Evolutionary conservation across 2,329 filamentous ascomycete species (phyloP).

Genomic region (Dissoconium aciculare): DNA sequence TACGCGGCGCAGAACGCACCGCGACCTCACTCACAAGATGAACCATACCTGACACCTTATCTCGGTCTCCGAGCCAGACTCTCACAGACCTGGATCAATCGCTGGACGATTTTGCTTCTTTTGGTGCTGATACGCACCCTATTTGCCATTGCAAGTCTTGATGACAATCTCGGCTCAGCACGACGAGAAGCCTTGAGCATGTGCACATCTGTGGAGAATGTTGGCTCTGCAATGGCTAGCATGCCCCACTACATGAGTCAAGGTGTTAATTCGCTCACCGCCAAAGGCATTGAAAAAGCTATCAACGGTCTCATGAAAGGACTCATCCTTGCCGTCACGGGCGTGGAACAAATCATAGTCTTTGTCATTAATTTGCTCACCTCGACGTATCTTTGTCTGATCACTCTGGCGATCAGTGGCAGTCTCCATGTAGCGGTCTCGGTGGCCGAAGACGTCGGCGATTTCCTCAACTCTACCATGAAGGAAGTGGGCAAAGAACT

Average conservation of each 20-base stretch:
- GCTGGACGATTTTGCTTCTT: conserved; percentile 82
- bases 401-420: conserved; percentile 67
- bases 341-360: conserved; percentile 71
- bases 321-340: conserved; percentile 64
- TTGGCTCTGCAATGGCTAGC: conserved; percentile 90
- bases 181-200: conserved; percentile 71
- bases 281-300: conserved; percentile 62
- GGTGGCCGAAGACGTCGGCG: conserved; percentile 45
- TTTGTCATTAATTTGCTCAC: conserved; percentile 89
- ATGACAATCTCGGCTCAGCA: conserved; percentile 60
- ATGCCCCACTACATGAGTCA: conserved; percentile 91
- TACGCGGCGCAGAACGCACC: conserved; percentile 40
- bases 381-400: conserved; percentile 77
- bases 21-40: conserved; percentile 45
- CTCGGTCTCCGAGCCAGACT: conserved; percentile 77
- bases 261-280: conserved; percentile 77
- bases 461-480: conserved; percentile 46
- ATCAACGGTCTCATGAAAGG: conserved; percentile 67
- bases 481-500: conserved; percentile 43
- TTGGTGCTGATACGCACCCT: conserved; percentile 72
- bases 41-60: conserved; percentile 69
- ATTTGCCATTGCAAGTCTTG: conserved; percentile 56
- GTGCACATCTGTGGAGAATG: conserved; percentile 80
- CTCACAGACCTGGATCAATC: conserved; percentile 94
- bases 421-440: conserved; percentile 56